Base-by-base conservation (phyloP, 2,329 filamentous ascomycete genomes). In the Exophiala alcalophila region DNA sequence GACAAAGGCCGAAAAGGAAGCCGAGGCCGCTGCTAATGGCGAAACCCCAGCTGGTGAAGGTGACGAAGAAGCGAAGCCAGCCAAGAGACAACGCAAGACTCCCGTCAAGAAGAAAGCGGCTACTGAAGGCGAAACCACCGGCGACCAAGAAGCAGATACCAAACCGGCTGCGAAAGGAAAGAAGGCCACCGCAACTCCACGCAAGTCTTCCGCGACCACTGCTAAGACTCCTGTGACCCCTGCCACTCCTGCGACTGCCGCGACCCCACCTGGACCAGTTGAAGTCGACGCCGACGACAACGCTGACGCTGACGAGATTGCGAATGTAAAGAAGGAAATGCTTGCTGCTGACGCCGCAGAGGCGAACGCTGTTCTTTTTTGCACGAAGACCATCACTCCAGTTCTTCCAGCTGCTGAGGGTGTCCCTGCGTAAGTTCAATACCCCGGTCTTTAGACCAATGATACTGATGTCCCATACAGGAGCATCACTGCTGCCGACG, bases 101-200 rank as follows among this genome's bases (percentile, higher is more conserved):
- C 37, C 37, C 1, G 49, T 40, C 24, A 56, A 60, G 42, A 63
- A 62, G 53, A 56, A 44, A 18, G 20, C 40, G 15, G 24, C 30
- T 21, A 34, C 30, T 33, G 24, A 49, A 11, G 41, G 40, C 18
- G 29, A 40, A 11, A 47, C 43, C 3, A 28, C 27, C 8, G 30
- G 21, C 12, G 14, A 34, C 14, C 15, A 44, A 42, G 21, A 48
- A 16, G 40, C 12, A n/a, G 32, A 40, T 5, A 19, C 28, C 20
- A 30, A 41, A 25, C 25, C 35, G 7, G 30, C 25, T 16, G 28
- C 24, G 26, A 36, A 40, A 14, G 30, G 35, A 8, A 34, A 45
- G 42, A 28, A 41, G 23, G 12, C 30, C 5, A 10, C 7, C n/a
- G n/a, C 27, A 11, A 23, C 39, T 40, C 25, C 35, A 12, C 39